A percentile compares a stretch with the other conserved stretches of the same genome.
phyloP scores from a whole-genome alignment of 331 rosid species.

The Cucumis variabilis region DNA sequence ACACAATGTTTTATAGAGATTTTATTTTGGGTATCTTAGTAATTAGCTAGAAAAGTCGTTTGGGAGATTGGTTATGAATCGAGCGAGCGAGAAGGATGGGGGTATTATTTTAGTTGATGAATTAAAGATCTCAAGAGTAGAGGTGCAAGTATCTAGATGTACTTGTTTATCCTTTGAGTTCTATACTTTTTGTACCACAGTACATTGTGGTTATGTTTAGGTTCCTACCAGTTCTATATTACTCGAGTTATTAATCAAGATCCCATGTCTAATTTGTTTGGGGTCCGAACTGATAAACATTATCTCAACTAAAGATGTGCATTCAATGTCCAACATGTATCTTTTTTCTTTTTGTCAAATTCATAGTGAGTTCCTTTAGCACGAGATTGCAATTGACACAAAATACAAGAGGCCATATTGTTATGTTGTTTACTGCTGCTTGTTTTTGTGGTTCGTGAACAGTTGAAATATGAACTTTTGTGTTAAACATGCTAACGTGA shows the following conservation, averaged over 20 bases:
- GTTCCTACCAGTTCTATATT: neutral
- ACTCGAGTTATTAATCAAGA: neutral
- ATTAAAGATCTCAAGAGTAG: too few species aligned
- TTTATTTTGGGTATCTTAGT: neutral
- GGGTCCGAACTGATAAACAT: neutral
- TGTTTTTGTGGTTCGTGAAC: neutral
- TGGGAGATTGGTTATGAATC: too few species aligned
- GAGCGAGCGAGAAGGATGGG: too few species aligned
- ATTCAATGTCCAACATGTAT: neutral
- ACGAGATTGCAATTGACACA: neutral
- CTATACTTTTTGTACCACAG: neutral
- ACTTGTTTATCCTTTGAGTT: neutral
- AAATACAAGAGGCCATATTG: neutral
- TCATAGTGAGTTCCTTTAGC: neutral
- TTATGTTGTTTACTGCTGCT: constrained; percentile 1
- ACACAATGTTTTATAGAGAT: neutral
- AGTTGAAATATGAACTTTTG: neutral
- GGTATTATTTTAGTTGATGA: too few species aligned
- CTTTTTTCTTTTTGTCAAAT: neutral
- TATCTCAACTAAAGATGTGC: neutral
- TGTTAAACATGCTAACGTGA: neutral
- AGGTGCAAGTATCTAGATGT: too few species aligned
- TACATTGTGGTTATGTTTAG: neutral
- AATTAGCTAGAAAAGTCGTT: too few species aligned
- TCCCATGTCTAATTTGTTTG: neutral